phyloP scores from a whole-genome alignment of 805 yeast genomes.

The Starmerella kuoi region DNA sequence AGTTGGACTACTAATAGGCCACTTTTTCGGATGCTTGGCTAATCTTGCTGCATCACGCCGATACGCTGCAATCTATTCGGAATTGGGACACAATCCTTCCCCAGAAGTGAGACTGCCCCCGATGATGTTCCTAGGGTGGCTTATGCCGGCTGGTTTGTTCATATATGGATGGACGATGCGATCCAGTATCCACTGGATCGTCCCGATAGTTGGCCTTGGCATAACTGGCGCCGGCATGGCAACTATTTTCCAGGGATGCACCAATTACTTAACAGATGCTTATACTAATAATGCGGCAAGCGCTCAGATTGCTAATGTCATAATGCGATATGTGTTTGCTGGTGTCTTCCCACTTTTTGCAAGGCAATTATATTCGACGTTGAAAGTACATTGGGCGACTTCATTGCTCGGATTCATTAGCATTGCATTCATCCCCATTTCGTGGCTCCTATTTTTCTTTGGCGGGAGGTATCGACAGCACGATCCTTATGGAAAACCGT shows the following conservation, averaged over 20 bases:
- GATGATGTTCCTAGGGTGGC: slow-evolving; percentile 55
- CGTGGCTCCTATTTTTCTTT: slow-evolving; percentile 39
- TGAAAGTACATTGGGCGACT: slow-evolving; percentile 45
- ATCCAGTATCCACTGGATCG: slow-evolving; percentile 47
- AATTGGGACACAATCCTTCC: slow-evolving; percentile 36
- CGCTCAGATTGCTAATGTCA: slow-evolving; percentile 51
- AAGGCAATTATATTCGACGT: slow-evolving; percentile 40
- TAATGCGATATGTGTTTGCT: slow-evolving; percentile 44
- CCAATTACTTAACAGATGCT: slow-evolving; percentile 51
- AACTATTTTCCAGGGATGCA: slow-evolving; percentile 45
- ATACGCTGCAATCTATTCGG: slow-evolving; percentile 25
- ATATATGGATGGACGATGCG: slow-evolving; percentile 83
- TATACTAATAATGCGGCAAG: slow-evolving; percentile 48
- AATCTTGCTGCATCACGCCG: slow-evolving; percentile 26
- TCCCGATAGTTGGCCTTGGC: slow-evolving; percentile 44
- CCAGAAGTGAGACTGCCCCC: slow-evolving; percentile 74
- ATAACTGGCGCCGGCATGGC: slow-evolving; percentile 43
- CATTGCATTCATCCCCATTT: slow-evolving; percentile 37
- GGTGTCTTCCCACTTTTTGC: slow-evolving; percentile 58
- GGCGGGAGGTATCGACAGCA: slow-evolving; percentile 29
- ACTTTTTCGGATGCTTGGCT: slow-evolving; percentile 28
- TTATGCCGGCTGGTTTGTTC: slow-evolving; percentile 65
- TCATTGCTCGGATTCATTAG: slow-evolving; percentile 38
- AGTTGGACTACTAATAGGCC: slow-evolving; percentile 28
- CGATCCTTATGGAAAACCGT: slow-evolving; percentile 14